Evolutionary conservation across 257 asterid species (phyloP).

Genomic region (Galeopsis tetrahit): DNA sequence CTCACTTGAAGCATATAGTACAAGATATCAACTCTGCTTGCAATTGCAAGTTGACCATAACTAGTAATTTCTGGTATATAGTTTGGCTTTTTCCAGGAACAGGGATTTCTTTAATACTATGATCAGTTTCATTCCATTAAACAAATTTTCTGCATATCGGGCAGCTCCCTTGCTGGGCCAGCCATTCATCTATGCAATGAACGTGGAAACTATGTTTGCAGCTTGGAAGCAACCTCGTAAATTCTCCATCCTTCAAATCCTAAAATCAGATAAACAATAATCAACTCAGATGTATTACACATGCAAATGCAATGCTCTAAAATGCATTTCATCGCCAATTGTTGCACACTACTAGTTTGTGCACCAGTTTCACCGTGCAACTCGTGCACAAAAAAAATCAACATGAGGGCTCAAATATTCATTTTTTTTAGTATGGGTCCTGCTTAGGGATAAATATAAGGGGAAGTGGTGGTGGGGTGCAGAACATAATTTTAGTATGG

Average conservation of each 20-base stretch:
- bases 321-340: not conserved
- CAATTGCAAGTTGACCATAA: not conserved
- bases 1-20: not conserved
- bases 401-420: no score
- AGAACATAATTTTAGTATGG: no score
- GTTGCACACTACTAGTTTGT: no score
- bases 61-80: not conserved
- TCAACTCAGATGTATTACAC: no score
- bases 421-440: no score
- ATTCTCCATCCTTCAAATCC: slow-evolving; percentile 70
- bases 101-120: not conserved
- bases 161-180: slow-evolving; percentile 59
- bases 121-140: slow-evolving; percentile 14
- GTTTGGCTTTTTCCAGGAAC: not conserved
- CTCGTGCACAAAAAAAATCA: no score
- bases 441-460: no score
- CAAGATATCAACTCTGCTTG: not conserved
- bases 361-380: no score
- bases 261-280: slow-evolving; percentile 20
- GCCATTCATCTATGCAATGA: slow-evolving; percentile 77
- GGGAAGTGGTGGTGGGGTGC: no score
- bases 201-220: slow-evolving; percentile 69
- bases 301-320: no score
- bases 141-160: slow-evolving; percentile 72
- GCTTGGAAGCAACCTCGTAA: slow-evolving; percentile 47